A percentile compares a stretch with the other conserved stretches of the same genome.
Evolutionary conservation across 495 filamentous ascomycete genomes (phyloP).

Genomic region (Aspergillus carlsbadensis): DNA sequence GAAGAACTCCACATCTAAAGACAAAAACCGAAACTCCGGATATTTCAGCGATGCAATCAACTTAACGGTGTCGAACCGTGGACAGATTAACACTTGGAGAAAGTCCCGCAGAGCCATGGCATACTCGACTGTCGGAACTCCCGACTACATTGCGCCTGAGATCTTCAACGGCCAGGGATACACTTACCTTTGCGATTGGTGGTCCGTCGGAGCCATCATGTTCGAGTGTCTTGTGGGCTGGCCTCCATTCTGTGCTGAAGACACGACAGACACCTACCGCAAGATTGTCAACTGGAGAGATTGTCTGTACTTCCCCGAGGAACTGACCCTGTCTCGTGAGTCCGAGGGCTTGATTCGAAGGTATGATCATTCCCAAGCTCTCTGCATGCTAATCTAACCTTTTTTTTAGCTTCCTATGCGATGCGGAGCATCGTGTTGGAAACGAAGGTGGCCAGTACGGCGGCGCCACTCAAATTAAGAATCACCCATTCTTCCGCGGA

Average conservation of each 20-base stretch:
- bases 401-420: slow-evolving; percentile 78
- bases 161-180: slow-evolving; percentile 97
- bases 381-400: slow-evolving; percentile 17
- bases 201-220: slow-evolving; percentile 98
- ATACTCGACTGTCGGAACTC: slow-evolving; percentile 97
- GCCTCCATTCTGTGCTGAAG: slow-evolving; percentile 98
- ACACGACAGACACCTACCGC: slow-evolving; percentile 94
- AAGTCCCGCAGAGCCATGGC: slow-evolving; percentile 93
- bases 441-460: slow-evolving; percentile 67
- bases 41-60: slow-evolving; percentile 94
- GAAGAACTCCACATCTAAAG: slow-evolving; percentile 71
- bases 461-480: slow-evolving; percentile 84
- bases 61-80: slow-evolving; percentile 93
- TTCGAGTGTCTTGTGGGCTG: slow-evolving; percentile 98
- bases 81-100: slow-evolving; percentile 97
- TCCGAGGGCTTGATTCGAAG: slow-evolving; percentile 86
- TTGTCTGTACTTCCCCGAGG: slow-evolving; percentile 93
- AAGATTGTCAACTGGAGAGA: slow-evolving; percentile 99
- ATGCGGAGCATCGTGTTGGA: slow-evolving; percentile 80
- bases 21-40: slow-evolving; percentile 78
- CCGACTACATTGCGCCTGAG: slow-evolving; percentile 97
- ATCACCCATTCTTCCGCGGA: slow-evolving; percentile 92
- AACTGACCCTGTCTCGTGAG: slow-evolving; percentile 81
- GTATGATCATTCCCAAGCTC: slow-evolving; percentile 40
- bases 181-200: slow-evolving; percentile 97